A percentile compares a stretch with the other conserved stretches of the same genome.
These are phyloP conservation scores for Pleurotus cornucopiae DNA, from an alignment of 768 basidiomycete genomes.

Conservation along the genomic window DNA sequence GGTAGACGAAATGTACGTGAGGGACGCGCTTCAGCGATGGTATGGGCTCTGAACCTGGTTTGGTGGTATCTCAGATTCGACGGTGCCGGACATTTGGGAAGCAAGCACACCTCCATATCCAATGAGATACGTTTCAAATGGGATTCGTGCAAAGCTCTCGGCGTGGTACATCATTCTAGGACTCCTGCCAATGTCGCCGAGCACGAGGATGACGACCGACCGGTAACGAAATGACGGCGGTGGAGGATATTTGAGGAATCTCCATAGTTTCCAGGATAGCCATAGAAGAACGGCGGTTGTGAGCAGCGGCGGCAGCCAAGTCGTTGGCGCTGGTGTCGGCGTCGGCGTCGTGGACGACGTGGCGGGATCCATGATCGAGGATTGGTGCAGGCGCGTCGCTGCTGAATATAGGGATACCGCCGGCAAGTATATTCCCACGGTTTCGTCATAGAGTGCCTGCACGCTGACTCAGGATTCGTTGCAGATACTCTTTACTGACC, in stretches of 20 bases:
- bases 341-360: constrained; percentile 11
- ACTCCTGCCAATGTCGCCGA: constrained; percentile 94
- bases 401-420: background rate
- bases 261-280: constrained; percentile 26
- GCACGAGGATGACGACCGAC: constrained; percentile 84
- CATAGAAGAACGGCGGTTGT: constrained; percentile 16
- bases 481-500: background rate
- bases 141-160: constrained; percentile 80
- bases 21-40: constrained; percentile 67
- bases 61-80: no score
- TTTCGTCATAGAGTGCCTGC: background rate
- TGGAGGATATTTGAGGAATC: constrained; percentile 21
- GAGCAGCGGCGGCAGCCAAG: constrained; percentile 7
- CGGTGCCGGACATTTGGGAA: background rate
- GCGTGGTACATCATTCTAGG: constrained; percentile 99
- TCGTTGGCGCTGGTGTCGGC: constrained; percentile 5
- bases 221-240: constrained; percentile 25
- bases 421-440: background rate
- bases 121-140: constrained; percentile 75
- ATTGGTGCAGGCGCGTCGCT: background rate
- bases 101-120: constrained; percentile 73
- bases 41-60: constrained; percentile 71
- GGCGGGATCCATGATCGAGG: constrained; percentile 3
- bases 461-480: no score
- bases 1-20: constrained; percentile 60